Conservation (phyloP, 1,284 basidiomycete genomes). For the Fomitopsis pinicola region DNA sequence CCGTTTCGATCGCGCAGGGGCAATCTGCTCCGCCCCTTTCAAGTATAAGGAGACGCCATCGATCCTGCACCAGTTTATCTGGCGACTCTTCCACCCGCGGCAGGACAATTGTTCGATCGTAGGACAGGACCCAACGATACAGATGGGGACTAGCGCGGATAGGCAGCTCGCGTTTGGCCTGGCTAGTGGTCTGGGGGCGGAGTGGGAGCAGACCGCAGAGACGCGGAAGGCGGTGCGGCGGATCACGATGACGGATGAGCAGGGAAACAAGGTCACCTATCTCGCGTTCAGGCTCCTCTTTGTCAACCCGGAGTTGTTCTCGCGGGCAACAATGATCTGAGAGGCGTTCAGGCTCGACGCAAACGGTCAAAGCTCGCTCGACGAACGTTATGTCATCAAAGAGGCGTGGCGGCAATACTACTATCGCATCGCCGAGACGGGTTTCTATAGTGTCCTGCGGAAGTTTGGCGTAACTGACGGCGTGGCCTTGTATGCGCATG, state of each 20-base stretch:
- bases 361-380: background rate
- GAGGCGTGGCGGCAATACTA: background rate
- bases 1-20: conserved; percentile 8
- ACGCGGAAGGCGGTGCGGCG: background rate
- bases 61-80: background rate
- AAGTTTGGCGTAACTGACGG: background rate
- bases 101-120: background rate
- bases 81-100: background rate
- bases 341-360: background rate
- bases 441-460: background rate
- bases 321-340: background rate
- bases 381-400: background rate
- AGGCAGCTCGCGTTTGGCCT: background rate
- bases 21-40: background rate
- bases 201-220: background rate
- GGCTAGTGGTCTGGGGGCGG: background rate
- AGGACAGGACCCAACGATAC: background rate
- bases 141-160: background rate
- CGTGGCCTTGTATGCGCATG: background rate
- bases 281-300: background rate
- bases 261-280: background rate
- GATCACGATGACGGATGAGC: background rate
- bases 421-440: background rate
- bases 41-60: background rate
- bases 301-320: background rate